Evolutionary conservation across 352 stramenopile genomes (phyloP), one percentile per base, ranked within the genome.

Genomic region (Phytophthora pini): DNA sequence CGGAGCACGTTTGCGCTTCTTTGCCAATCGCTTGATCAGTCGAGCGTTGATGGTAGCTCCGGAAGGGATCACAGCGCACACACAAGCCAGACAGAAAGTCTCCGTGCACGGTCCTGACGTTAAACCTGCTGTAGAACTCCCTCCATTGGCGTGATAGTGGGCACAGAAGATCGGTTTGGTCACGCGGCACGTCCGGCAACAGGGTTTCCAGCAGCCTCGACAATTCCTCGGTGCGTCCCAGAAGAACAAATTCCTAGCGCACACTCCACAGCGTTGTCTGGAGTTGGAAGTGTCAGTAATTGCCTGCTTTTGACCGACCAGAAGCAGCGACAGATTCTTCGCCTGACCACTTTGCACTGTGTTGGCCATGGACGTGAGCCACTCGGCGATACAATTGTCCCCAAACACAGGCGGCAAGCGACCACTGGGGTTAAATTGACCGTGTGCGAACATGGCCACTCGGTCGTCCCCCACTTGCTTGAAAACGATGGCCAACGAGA

Each of bases 101-200:
- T 93, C 85, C 2, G 79, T 90, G 65, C 85, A 93, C 8, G 81
- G 80, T 12, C 60, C 68, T 2, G 61, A 70, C 4, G 55, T 59
- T 17, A 67, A 32, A 1, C 53, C 52, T 4, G 56, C 39, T 36
- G 72, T 32, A 27, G 80, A 56, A 24, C 55, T 65, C 12, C 72
- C 44, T 22, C 52, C 49, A 39, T 61, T 71, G 7, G 34, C 53
- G 63, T 92, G 82, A 26, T 76, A 81, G 27, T 93, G 78, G 6
- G 80, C 83, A 38, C 85, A 93, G 63, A 91, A 93, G 53, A 93
- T 91, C 0, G 85, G 85, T 51, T 87, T 82, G 12, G 70, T 87
- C 22, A 91, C 79, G 39, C 79, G 79, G 65, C 85, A 93, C 1
- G 70, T 74, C 20, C 85, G 76, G 51, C 85, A 93, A 15, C 76